A percentile compares a stretch with the other conserved stretches of the same genome.
phyloP scores from a whole-genome alignment of 148 eudicot genomes.

The Vaccinium macrocarpon region DNA sequence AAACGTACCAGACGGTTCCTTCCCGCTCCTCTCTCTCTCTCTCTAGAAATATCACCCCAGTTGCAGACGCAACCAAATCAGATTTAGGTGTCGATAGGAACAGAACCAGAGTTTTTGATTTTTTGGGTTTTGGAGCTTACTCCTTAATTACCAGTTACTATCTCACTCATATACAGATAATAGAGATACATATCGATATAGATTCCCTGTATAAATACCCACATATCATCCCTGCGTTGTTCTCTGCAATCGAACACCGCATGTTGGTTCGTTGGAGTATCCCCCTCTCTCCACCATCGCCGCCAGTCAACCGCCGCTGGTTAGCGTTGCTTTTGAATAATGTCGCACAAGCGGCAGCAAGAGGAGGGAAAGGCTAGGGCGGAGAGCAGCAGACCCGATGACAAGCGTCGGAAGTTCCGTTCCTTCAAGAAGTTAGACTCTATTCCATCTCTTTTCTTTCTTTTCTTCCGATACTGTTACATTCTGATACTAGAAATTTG shows the following conservation, averaged over 20 bases:
- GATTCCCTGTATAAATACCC: neutral
- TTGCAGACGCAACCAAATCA: slow-evolving; percentile 10
- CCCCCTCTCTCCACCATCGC: too few relatives aligned
- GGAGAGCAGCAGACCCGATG: slow-evolving; percentile 39
- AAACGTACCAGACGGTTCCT: neutral
- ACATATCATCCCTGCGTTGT: neutral
- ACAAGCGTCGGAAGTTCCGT: slow-evolving; percentile 42
- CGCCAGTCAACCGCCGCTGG: too few relatives aligned
- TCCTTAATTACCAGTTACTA: slow-evolving; percentile 6
- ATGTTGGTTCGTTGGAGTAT: neutral
- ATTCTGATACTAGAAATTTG: neutral
- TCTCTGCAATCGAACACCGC: neutral
- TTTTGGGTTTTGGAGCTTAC: neutral
- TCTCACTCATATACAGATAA: neutral
- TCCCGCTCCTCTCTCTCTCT: neutral
- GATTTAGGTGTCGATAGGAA: neutral
- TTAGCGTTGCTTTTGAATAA: slow-evolving; percentile 20
- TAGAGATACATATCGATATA: neutral
- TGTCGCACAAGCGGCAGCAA: slow-evolving; percentile 61
- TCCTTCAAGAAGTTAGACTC: slow-evolving; percentile 39
- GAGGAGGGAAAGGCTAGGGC: slow-evolving; percentile 37
- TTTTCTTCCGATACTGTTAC: neutral
- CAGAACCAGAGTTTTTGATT: neutral
- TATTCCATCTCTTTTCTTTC: neutral
- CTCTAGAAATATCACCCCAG: neutral